Base-by-base conservation (phyloP, 768 basidiomycete species). In the Tremella yokohamensis region DNA sequence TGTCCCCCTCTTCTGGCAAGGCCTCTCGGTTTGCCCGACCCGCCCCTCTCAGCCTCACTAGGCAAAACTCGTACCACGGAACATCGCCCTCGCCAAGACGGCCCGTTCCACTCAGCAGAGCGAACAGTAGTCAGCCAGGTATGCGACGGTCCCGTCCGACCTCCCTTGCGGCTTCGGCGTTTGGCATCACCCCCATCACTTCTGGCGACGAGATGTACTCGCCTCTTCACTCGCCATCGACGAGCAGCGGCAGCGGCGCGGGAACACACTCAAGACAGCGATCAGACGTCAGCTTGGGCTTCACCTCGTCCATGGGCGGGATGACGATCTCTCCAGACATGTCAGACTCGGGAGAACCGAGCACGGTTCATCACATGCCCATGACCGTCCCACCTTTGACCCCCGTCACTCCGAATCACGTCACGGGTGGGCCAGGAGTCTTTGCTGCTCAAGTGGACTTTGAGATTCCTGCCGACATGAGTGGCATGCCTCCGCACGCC, bases 1-100 rank as follows among this genome's bases (percentile, higher is more conserved):
- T 62, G 37, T 64, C 60, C 1, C 70, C 73, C 1, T 66, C 70
- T 7, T 74, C 72, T 1, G 74, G 74, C n/a, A 72, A 70, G 60
- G 68, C 68, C 4, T 20, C 55, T 18, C 57, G 64, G 20, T 53
- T 54, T 20, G 54, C 61, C 19, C 63, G 70, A 19, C 70, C 69
- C 8, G 65, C 70, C 3, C 68, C 70, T 1, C 58, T 69, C 4
- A 57, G 52, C 7, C 60, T 76, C 34, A 62, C 64, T 45, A 57
- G 74, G 20, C 72, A 74, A 40, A 72, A 76, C 63, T 74, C 72
- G 4, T 72, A 70, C 40, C 67, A 69, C 29, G 74, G 72, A 15
- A 60, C 66, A 3, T 68, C 65, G 18, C 72, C 72, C 9, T 73
- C 72, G 9, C 74, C 72, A 6, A 70, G 70, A 20, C 70, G 74